Evolutionary conservation across 2,329 filamentous ascomycete species (phyloP), one percentile per base, ranked within the genome.

Genomic region (Metarhizium rileyi): DNA sequence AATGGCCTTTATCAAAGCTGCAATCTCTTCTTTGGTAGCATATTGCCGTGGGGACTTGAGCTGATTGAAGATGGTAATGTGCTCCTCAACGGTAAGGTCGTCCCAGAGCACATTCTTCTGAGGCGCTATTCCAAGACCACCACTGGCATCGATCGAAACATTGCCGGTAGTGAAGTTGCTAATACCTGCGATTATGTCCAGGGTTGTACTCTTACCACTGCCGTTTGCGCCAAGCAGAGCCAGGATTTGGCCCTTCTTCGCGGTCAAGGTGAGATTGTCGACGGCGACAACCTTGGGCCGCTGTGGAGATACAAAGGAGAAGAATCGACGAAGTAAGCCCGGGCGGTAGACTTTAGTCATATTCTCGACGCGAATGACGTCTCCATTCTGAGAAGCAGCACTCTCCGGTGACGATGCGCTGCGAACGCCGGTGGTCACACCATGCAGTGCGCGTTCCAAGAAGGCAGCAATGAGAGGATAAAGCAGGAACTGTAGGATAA

Each of bases 101-200:
- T 91, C 86, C 90, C 90, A 96, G 33, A 96, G 76, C 6, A 96
- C 90, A 58, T 96, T 96, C 72, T 91, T 90, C 63, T 96, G 90
- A 0, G 90, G 90, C 50, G 89, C 91, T 38, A 95, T 83, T 14
- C 90, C 90, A 20, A 96, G 76, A 0, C 87, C 88, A 9, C 87
- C 87, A 8, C 81, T 83, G 1, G 83, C 83, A 55, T 90, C 83
- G 43, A 95, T 83, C 22, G 78, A 80, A 56, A 96, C 93, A 3
- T 75, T 75, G 2, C 90, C 90, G 51, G 77, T 81, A 0, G 87
- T 89, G 22, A 91, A 75, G 41, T 80, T 86, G 57, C 84, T 88
- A 46, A 91, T 77, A 3, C 90, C 90, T 10, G 89, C 86, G 55
- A 96, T 90, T 5, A 86, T 85, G 60, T 95, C 88, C 4, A 96